Evolutionary conservation across 257 asterid species (phyloP), one percentile per base, ranked within the genome.

Genomic region (Eustoma russellianum): DNA sequence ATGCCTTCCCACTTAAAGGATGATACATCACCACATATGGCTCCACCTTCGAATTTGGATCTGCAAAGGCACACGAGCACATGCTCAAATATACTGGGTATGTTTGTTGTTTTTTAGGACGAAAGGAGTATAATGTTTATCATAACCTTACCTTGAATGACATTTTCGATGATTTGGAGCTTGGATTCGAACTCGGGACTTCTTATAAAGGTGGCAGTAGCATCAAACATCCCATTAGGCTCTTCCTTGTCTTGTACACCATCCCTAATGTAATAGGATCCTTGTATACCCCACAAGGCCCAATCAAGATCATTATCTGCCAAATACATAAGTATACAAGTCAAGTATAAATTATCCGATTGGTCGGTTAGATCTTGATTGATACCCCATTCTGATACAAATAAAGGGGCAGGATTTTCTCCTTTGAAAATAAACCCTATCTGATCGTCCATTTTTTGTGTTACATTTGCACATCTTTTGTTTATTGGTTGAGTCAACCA

Each of bases 261-360:
- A 35, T 79, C 55, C 28, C 89, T 71, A 0, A 78, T 55, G 1
- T 75, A 77, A 50, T 81, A 87, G 33, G 83, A 77, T 0, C 96
- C 94, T 46, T 87, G 89, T n/a, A 87, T 69, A 28, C 82, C 40
- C 94, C 93, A 87, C 45, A 87, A 35, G 0, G 80, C 85, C 96
- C 94, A 87, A 16, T 87, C 96, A 13, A 87, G 14, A 53, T 87
- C 94, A 5, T 9, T 15, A 46, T 76, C 94, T 0, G 86, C 93
- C 13, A 72, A 49, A 6, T 62, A 40, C 13, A 85, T 77, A 46
- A 83, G 10, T 12, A 83, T 50, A 60, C 96, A 87, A 17, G 76
- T 63, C 30, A 87, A 66, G 50, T 74, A 82, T 57, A 73, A 49
- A 12, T 83, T 78, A n/a, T 78, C 85, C 0, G 77, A 79, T 60